Evolutionary conservation across 2,329 filamentous ascomycete genomes (phyloP).

Genomic region (Mycogone perniciosa): DNA sequence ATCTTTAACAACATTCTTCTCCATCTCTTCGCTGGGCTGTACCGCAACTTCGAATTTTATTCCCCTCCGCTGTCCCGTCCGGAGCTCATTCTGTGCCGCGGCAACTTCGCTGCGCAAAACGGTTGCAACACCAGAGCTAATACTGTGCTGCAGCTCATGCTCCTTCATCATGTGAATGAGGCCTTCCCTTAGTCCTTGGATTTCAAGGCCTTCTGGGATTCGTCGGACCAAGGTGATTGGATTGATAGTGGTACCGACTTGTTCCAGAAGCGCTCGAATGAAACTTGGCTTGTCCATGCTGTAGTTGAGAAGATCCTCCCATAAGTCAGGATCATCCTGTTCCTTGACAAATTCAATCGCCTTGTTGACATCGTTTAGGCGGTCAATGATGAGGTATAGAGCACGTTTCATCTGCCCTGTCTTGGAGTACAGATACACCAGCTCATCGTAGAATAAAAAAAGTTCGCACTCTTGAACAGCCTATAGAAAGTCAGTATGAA

Average conservation of each 20-base stretch:
- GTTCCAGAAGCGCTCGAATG: conserved; percentile 83
- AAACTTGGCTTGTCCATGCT: conserved; percentile 97
- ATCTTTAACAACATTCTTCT: conserved; percentile 29
- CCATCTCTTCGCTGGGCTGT: conserved; percentile 36
- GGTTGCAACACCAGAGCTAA: conserved; percentile 80
- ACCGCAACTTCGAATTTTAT: conserved; percentile 78
- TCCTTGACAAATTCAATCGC: conserved; percentile 93
- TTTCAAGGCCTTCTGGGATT: conserved; percentile 89
- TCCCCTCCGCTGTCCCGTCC: conserved; percentile 72
- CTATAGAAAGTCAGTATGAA: conserved; percentile 26
- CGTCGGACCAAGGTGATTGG: conserved; percentile 83
- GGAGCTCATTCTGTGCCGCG: conserved; percentile 71
- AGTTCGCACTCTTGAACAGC: conserved; percentile 73
- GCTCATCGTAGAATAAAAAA: conserved; percentile 76
- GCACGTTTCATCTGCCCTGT: conserved; percentile 91
- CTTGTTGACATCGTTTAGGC: conserved; percentile 83
- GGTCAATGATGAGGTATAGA: conserved; percentile 85
- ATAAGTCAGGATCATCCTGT: conserved; percentile 85
- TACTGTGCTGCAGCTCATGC: conserved; percentile 90
- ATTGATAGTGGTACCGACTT: conserved; percentile 90
- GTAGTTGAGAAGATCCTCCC: conserved; percentile 91
- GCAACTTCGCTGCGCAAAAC: conserved; percentile 85
- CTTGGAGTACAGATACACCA: conserved; percentile 94
- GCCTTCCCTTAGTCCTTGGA: conserved; percentile 82
- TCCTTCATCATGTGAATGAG: conserved; percentile 88